Evolutionary conservation across 2,329 filamentous ascomycete genomes (phyloP), one percentile per base, ranked within the genome.

Genomic region (Anisogramma anomala): DNA sequence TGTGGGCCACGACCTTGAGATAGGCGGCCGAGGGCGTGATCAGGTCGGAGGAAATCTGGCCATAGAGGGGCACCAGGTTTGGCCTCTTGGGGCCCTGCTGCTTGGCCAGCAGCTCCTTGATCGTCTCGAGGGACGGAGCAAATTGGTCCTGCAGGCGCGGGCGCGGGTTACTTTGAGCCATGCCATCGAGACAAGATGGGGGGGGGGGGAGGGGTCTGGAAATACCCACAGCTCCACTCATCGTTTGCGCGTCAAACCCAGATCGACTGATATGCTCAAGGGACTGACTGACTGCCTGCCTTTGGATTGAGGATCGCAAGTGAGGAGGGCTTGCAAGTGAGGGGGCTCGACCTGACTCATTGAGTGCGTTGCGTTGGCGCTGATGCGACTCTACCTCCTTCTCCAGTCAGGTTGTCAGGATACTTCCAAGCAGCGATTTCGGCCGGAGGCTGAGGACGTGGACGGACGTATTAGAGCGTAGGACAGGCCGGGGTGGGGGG

Each of bases 21-120:
- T 96, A 98, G 52, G 93, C 89, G 48, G 84, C 77, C n/a, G 86
- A 89, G 3, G 91, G 91, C 1, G 89, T 98, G 59, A 96, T 74
- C 51, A 96, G 80, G 62, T 95, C 89, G 53, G 89, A 89, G 5
- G 86, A 79, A 53, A 94, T 86, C 49, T 88, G 84, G 14, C 81
- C 77, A 58, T 79, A 84, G 23, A 91, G 60, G 1, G 84, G 83
- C 9, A 89, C 72, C 41, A 87, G 69, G 54, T 87, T 89, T 3
- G 82, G 60, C 49, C 56, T 58, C 50, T 60, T 60, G 33, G 56
- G 45, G 27, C 55, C 53, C 33, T 54, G 42, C 14, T 63, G 57
- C 40, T 57, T 61, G 36, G 57, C 55, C 43, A 72, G 55, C 41
- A 70, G 52, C 33, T 63, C 58, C 45, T 59, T 60, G 40, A 72